These are phyloP conservation scores for Brettanomyces nanus DNA, from an alignment of 805 yeast genomes.

Conservation along the genomic window DNA sequence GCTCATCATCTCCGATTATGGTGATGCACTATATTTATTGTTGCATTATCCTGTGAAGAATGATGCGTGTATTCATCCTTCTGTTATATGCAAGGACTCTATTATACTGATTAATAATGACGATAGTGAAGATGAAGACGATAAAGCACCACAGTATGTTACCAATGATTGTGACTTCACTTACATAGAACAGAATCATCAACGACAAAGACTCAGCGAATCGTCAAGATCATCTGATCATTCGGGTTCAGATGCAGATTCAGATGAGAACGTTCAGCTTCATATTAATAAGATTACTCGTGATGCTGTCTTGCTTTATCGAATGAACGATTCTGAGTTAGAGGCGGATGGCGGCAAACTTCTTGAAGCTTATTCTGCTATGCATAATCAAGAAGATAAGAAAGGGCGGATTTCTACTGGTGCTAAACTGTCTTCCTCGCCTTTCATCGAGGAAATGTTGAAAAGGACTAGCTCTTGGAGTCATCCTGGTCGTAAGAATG, in stretches of 20 bases:
- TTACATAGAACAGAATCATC: constrained; percentile 16
- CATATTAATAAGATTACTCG: constrained; percentile 10
- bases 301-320: constrained; percentile 15
- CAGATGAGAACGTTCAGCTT: neutral
- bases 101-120: constrained; percentile 3
- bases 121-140: neutral
- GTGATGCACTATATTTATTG: constrained; percentile 40
- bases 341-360: constrained; percentile 1
- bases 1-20: constrained; percentile 41
- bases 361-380: constrained; percentile 15
- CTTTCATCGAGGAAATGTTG: neutral
- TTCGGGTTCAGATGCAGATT: neutral
- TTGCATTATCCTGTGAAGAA: constrained; percentile 38
- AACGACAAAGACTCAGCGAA: constrained; percentile 1
- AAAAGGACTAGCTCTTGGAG: neutral
- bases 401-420: constrained; percentile 8
- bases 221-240: neutral
- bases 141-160: too few species aligned
- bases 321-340: constrained; percentile 1
- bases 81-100: neutral
- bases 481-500: neutral
- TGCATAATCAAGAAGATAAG: constrained; percentile 13
- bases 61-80: neutral
- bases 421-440: neutral
- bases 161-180: constrained; percentile 14